phyloP scores from a whole-genome alignment of 805 yeast species.

The Dipodascopsis uninucleata region DNA sequence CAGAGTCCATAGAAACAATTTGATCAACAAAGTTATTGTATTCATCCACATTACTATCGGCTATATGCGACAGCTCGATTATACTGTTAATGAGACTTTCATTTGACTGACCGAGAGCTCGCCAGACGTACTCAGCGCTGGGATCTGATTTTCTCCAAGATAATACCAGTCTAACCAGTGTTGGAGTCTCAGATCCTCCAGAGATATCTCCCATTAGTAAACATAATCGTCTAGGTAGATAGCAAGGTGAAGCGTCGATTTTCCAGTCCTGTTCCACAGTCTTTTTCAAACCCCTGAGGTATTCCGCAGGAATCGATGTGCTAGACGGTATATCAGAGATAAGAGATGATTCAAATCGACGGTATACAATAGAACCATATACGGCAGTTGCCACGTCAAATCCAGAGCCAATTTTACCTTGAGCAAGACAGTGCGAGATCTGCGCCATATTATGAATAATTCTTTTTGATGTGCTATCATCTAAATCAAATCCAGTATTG shows the following conservation, averaged over 20 bases:
- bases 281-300: constrained; percentile 18
- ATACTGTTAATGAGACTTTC: constrained; percentile 51
- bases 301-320: constrained; percentile 25
- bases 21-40: constrained; percentile 37
- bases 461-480: constrained; percentile 31
- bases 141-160: constrained; percentile 53
- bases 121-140: constrained; percentile 51
- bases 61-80: constrained; percentile 39
- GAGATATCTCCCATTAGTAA: constrained; percentile 89
- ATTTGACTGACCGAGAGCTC: constrained; percentile 56
- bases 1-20: constrained; percentile 2
- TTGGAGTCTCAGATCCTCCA: constrained; percentile 93
- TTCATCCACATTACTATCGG: constrained; percentile 33
- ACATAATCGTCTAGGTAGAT: constrained; percentile 64
- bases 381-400: constrained; percentile 96
- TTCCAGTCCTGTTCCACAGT: constrained; percentile 51
- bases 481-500: constrained; percentile 39
- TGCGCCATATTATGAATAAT: constrained; percentile 82
- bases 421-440: constrained; percentile 88
- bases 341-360: constrained; percentile 61
- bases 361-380: constrained; percentile 80
- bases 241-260: constrained; percentile 50
- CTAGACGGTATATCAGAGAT: constrained; percentile 38
- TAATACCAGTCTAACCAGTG: constrained; percentile 71
- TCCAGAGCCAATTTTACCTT: constrained; percentile 93